Evolutionary conservation across 1,284 basidiomycete genomes (phyloP).

Genomic region (Malassezia obtusa): DNA sequence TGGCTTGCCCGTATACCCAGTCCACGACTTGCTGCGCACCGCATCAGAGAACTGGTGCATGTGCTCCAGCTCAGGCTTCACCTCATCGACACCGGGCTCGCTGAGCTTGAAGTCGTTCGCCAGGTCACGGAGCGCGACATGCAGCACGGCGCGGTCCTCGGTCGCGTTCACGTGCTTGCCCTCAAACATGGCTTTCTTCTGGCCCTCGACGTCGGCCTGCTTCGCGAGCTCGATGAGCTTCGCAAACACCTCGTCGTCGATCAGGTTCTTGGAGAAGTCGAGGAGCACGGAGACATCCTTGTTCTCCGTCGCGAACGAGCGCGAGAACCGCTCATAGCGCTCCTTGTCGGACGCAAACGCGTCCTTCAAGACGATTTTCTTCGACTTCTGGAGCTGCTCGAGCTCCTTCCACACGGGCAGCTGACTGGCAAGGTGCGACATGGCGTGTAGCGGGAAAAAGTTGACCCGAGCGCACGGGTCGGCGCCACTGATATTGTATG

Average conservation of each 20-base stretch:
- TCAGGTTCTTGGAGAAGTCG: constrained; percentile 93
- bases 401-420: constrained; percentile 71
- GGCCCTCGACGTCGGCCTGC: constrained; percentile 75
- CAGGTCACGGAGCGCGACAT: constrained; percentile 85
- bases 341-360: constrained; percentile 78
- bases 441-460: background rate
- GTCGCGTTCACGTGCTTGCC: constrained; percentile 98
- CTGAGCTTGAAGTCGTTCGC: constrained; percentile 57
- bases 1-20: constrained; percentile 89
- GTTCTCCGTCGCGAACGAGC: constrained; percentile 58
- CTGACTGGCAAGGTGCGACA: constrained; percentile 17
- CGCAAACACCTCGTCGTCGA: constrained; percentile 67
- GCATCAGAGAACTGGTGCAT: constrained; percentile 81
- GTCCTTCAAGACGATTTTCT: constrained; percentile 72
- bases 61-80: constrained; percentile 72
- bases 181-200: constrained; percentile 83
- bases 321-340: constrained; percentile 77
- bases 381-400: constrained; percentile 68
- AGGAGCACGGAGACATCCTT: constrained; percentile 71
- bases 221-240: constrained; percentile 67
- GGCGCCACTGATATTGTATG: background rate
- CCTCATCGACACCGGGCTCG: constrained; percentile 73
- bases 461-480: background rate
- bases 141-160: constrained; percentile 89
- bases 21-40: constrained; percentile 78